Evolutionary conservation across 1,139 yeast genomes (phyloP), one percentile per base, ranked within the genome.

Genomic region (Yamadazyma conglobata): DNA sequence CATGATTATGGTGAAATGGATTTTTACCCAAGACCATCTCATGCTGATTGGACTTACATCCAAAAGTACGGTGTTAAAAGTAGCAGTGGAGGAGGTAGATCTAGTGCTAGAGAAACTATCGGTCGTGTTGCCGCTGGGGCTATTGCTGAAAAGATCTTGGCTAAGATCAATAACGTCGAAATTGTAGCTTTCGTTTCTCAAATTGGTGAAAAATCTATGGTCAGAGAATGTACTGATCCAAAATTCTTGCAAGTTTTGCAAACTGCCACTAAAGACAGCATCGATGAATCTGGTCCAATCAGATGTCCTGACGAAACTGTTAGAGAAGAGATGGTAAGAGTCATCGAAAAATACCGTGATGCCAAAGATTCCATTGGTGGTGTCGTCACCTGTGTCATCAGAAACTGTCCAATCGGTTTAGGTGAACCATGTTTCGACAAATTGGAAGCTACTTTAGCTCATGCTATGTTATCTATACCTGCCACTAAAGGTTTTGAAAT

Each of bases 91-190:
- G 98, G 98, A 49, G 98, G 98, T 40, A 78, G 98, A 55, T 84
- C 96, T 14, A 80, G 93, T 25, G 98, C 98, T 9, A 79, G 98
- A 60, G 98, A 91, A 61, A 91, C 98, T 30, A 91, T 93, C 48
- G 98, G 97, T 33, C 76, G 98, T 57, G 98, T 91, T 32, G 98
- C 98, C 30, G 98, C 97, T 10, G 97, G 97, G 46, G 97, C 96
- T 36, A 80, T 91, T 58, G 98, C 98, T 26, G 98, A 91, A 58
- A 89, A 88, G 64, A 79, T 87, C 45, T 72, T 91, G 52, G 54
- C 65, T 32, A 78, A 82, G 48, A 83, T 85, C 33, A 80, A 83
- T 54, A 76, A 77, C 38, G 93, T 91, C 28, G 98, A 93, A 60
- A 87, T 91, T 50, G 96, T 91, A 22, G 98, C 97, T 0, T 91